A percentile compares a stretch with the other conserved stretches of the same genome.
phyloP scores from a whole-genome alignment of 2,329 filamentous ascomycete species.

The Clonostachys rosea region DNA sequence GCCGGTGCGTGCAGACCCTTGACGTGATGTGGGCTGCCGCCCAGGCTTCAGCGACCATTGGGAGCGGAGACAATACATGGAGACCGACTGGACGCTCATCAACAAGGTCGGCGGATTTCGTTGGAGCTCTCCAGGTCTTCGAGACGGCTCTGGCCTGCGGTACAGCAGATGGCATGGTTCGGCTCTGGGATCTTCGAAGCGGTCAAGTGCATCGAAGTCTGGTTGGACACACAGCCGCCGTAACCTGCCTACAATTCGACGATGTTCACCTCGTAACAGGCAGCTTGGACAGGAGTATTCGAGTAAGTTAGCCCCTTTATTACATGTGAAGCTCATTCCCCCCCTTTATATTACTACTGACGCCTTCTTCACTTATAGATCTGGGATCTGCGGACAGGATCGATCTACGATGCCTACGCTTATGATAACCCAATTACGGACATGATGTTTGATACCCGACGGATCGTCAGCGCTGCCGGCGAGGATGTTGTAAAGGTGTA shows the following conservation, averaged over 20 bases:
- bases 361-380: slow-evolving; percentile 58
- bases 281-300: slow-evolving; percentile 85
- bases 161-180: slow-evolving; percentile 95
- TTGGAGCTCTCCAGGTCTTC: slow-evolving; percentile 92
- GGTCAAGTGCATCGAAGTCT: slow-evolving; percentile 96
- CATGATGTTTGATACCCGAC: slow-evolving; percentile 94
- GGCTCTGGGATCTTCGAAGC: slow-evolving; percentile 92
- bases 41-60: slow-evolving; percentile 69
- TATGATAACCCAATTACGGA: slow-evolving; percentile 88
- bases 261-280: slow-evolving; percentile 93
- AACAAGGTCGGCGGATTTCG: slow-evolving; percentile 76
- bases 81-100: slow-evolving; percentile 61
- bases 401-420: slow-evolving; percentile 92
- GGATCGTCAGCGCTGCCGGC: slow-evolving; percentile 85
- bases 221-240: slow-evolving; percentile 90
- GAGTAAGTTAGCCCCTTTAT: slow-evolving; percentile 58
- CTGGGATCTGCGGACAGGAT: slow-evolving; percentile 95
- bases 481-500: slow-evolving; percentile 97
- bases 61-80: slow-evolving; percentile 61
- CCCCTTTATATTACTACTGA: not conserved
- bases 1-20: slow-evolving; percentile 94
- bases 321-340: not conserved
- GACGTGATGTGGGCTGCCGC: slow-evolving; percentile 98
- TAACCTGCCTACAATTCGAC: slow-evolving; percentile 94
- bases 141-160: slow-evolving; percentile 94